Evolutionary conservation across 2,329 filamentous ascomycete genomes (phyloP).

Genomic region (Cordyceps fumosorosea): DNA sequence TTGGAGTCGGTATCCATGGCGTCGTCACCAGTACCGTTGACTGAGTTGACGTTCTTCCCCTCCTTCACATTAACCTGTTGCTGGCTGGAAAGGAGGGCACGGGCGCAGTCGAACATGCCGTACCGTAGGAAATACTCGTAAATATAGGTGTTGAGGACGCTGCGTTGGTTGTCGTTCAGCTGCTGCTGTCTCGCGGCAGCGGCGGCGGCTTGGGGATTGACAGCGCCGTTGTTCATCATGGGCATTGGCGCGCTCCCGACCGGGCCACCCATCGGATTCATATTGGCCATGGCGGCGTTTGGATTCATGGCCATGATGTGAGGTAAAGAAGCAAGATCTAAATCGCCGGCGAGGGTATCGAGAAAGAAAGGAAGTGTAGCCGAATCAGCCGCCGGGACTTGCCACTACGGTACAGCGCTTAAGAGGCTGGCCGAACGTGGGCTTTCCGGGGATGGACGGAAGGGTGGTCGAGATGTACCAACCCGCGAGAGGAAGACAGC

Average conservation of each 20-base stretch:
- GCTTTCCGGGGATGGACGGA: conserved; percentile 19
- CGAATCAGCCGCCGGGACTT: conserved; percentile 26
- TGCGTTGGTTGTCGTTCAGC: conserved; percentile 42
- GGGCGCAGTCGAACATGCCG: conserved; percentile 76
- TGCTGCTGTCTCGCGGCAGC: conserved; percentile 32
- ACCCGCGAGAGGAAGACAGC: background rate
- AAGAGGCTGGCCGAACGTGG: conserved; percentile 26
- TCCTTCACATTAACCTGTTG: conserved; percentile 64
- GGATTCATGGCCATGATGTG: conserved; percentile 44
- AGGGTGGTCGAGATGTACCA: background rate
- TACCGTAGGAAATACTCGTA: conserved; percentile 89
- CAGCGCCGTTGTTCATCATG: conserved; percentile 58
- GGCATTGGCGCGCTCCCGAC: conserved; percentile 54
- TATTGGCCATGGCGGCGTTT: conserved; percentile 59
- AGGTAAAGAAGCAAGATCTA: background rate
- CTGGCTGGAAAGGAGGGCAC: conserved; percentile 61
- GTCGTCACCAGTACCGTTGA: conserved; percentile 66
- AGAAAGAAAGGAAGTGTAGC: conserved; percentile 19
- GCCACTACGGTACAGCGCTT: conserved; percentile 28
- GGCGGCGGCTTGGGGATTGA: conserved; percentile 29
- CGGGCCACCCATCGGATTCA: conserved; percentile 62
- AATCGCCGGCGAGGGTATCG: conserved; percentile 12
- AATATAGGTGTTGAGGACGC: conserved; percentile 75
- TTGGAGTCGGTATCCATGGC: conserved; percentile 79
- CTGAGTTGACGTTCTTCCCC: conserved; percentile 59